A percentile compares a stretch with the other conserved stretches of the same genome.
phyloP scores from a whole-genome alignment of 257 asterid genomes.

The Lycium ferocissimum region DNA sequence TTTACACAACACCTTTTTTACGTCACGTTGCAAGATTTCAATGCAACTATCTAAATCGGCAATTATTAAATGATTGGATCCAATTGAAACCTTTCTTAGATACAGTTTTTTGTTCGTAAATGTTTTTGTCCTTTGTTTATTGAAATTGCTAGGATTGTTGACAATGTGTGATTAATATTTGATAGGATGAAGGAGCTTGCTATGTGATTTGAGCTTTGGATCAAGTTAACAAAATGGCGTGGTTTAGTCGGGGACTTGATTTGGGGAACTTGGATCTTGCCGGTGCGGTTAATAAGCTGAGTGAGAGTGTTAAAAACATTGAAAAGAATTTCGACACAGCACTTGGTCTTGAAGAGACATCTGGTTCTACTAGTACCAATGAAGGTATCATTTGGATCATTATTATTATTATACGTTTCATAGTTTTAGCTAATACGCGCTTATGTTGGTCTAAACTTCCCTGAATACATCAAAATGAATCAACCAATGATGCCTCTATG shows the following conservation, averaged over 20 bases:
- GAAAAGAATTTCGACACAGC: slow-evolving; percentile 98
- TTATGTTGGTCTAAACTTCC: neutral
- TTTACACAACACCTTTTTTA: neutral
- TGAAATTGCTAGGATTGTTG: slow-evolving; percentile 9
- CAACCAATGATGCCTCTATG: too few species aligned
- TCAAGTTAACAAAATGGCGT: slow-evolving; percentile 59
- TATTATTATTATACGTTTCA: neutral
- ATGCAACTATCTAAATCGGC: neutral
- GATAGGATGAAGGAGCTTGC: slow-evolving; percentile 39
- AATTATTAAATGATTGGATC: slow-evolving; percentile 20
- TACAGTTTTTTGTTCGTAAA: neutral
- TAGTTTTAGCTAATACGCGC: neutral
- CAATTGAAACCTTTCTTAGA: neutral
- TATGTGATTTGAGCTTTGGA: slow-evolving; percentile 29
- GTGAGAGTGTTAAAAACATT: slow-evolving; percentile 95
- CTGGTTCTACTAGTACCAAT: slow-evolving; percentile 53
- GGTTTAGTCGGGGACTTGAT: slow-evolving; percentile 88
- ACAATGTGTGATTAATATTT: slow-evolving; percentile 22
- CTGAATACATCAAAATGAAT: too few species aligned
- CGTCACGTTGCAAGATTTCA: neutral
- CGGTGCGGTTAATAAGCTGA: slow-evolving; percentile 90
- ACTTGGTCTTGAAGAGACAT: slow-evolving; percentile 88
- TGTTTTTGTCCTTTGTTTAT: neutral
- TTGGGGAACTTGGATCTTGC: slow-evolving; percentile 90
- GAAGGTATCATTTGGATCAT: slow-evolving; percentile 60